Conservation (phyloP, 495 filamentous ascomycete genomes). For the Stereocaulon alpinum region DNA sequence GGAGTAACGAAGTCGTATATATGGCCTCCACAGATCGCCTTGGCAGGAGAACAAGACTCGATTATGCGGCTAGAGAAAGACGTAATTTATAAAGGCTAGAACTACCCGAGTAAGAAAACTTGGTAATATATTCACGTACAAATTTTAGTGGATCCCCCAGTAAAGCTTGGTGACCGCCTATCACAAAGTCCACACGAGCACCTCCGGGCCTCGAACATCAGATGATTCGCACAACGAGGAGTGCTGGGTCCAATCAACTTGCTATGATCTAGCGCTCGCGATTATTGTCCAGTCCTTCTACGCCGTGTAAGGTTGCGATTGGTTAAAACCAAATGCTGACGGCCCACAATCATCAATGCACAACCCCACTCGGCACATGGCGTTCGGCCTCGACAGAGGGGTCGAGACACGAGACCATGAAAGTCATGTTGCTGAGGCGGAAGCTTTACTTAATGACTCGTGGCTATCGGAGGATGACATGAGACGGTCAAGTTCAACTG, state of each 20-base stretch:
- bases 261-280: background rate
- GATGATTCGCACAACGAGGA: background rate
- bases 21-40: too few species aligned
- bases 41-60: too few species aligned
- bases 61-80: too few species aligned
- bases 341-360: too few species aligned
- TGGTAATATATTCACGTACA: too few species aligned
- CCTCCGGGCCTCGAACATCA: background rate
- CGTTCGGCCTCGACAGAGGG: background rate
- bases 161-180: background rate
- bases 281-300: too few species aligned
- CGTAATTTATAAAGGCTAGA: too few species aligned
- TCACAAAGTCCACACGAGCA: background rate
- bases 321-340: background rate
- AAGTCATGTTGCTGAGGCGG: background rate
- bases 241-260: background rate
- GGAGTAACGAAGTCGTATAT: too few species aligned
- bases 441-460: constrained; percentile 10
- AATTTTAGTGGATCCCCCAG: too few species aligned
- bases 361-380: background rate
- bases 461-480: background rate
- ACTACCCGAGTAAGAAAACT: too few species aligned
- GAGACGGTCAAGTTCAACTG: background rate
- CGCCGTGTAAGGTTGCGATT: background rate
- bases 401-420: background rate